These are phyloP conservation scores for Talaromyces sp. DNA, from an alignment of 2,329 filamentous ascomycete genomes.

Conservation along the genomic window DNA sequence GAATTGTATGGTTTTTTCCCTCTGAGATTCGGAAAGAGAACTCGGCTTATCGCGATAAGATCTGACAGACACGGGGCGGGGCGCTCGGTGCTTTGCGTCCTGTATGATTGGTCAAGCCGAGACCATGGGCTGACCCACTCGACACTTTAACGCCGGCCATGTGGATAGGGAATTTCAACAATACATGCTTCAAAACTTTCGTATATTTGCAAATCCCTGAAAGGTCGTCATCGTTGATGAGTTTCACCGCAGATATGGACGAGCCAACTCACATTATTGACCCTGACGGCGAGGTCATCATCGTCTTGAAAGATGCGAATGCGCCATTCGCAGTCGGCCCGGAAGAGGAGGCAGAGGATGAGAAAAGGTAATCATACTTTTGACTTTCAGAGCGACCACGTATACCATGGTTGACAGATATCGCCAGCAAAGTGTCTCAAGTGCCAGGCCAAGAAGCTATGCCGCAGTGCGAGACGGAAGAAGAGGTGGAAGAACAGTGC, in stretches of 20 bases:
- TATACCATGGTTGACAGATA: not conserved
- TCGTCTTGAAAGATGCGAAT: constrained; percentile 5
- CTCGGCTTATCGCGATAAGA: not conserved
- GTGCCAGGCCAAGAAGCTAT: not conserved
- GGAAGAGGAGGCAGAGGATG: not conserved
- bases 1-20: not conserved
- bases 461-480: not conserved
- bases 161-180: not conserved
- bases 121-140: not conserved
- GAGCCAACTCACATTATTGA: not conserved
- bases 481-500: not conserved
- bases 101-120: not conserved
- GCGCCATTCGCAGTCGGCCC: not conserved
- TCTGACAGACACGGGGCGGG: not conserved
- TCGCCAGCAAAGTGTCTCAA: not conserved
- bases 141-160: not conserved
- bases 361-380: not conserved
- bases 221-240: not conserved
- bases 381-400: not conserved
- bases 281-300: constrained; percentile 1
- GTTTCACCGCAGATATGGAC: not conserved
- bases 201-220: not conserved
- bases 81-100: too few species aligned
- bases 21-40: too few species aligned
- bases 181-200: not conserved